phyloP scores from a whole-genome alignment of 768 basidiomycete genomes.

The Termitomyces sp. region DNA sequence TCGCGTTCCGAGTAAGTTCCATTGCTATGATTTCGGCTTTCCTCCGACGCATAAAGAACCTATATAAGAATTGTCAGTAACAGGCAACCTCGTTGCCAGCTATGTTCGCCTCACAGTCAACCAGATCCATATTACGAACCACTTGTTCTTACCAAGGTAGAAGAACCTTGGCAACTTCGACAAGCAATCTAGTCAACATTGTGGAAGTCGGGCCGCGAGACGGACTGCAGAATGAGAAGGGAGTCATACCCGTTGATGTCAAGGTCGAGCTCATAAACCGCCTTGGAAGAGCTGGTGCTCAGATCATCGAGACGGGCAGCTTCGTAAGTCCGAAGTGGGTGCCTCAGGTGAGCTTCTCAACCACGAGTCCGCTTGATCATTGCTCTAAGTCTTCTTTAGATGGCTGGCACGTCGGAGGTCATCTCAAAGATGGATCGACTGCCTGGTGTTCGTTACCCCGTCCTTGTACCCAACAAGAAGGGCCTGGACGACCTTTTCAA shows the following conservation, averaged over 20 bases:
- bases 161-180: conserved; percentile 15
- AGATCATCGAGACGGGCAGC: conserved; percentile 77
- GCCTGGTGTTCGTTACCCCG: conserved; percentile 62
- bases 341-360: conserved; percentile 57
- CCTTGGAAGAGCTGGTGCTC: conserved; percentile 61
- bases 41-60: conserved; percentile 6
- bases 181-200: conserved; percentile 47
- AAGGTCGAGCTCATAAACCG: conserved; percentile 80
- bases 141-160: conserved; percentile 18
- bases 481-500: conserved; percentile 65
- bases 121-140: conserved; percentile 7
- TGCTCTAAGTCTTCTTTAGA: conserved; percentile 35
- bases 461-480: conserved; percentile 75
- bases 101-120: conserved; percentile 7
- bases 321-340: conserved; percentile 95
- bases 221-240: conserved; percentile 86
- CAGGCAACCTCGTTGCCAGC: neutral
- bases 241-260: conserved; percentile 59
- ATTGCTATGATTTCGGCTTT: conserved; percentile 7
- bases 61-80: conserved; percentile 3
- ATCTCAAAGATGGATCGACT: conserved; percentile 49
- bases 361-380: neutral
- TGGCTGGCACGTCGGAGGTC: conserved; percentile 82
- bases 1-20: neutral
- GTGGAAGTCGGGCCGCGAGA: conserved; percentile 92